Evolutionary conservation across 352 stramenopile genomes (phyloP).

Genomic region (Phytopythium litorale): DNA sequence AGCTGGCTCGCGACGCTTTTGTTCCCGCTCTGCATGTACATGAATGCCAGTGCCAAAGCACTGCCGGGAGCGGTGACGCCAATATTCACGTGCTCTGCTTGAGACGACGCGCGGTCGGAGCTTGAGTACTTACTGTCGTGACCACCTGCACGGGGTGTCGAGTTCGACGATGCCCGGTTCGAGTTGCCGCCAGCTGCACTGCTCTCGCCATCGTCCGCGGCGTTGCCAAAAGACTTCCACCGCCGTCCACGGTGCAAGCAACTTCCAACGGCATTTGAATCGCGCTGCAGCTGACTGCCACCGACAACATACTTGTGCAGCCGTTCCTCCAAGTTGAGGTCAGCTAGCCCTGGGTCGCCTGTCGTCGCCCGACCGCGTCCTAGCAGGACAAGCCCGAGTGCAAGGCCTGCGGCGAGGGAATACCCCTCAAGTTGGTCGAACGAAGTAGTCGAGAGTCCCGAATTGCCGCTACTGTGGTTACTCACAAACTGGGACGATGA

Average conservation of each 20-base stretch:
- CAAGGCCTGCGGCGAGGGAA: conserved; percentile 88
- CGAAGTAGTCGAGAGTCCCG: conserved; percentile 39
- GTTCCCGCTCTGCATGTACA: conserved; percentile 95
- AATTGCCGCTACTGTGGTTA: conserved; percentile 33
- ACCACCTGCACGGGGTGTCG: conserved; percentile 13
- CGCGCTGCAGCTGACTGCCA: conserved; percentile 47
- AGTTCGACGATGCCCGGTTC: background rate
- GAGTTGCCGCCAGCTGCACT: background rate
- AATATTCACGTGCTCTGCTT: conserved; percentile 90
- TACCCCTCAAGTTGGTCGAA: conserved; percentile 95
- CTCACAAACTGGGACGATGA: conserved; percentile 67
- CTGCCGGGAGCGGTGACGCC: conserved; percentile 93
- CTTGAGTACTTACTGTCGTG: conserved; percentile 5
- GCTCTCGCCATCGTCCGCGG: conserved; percentile 10
- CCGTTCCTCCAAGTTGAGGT: conserved; percentile 96
- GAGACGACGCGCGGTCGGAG: background rate
- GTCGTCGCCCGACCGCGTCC: conserved; percentile 60
- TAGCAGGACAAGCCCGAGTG: conserved; percentile 95
- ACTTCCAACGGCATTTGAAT: conserved; percentile 40
- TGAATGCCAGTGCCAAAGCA: conserved; percentile 94
- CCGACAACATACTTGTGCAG: conserved; percentile 95
- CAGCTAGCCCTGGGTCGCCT: conserved; percentile 88
- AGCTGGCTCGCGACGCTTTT: conserved; percentile 81
- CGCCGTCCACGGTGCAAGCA: conserved; percentile 70
- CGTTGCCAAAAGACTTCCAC: conserved; percentile 52